Conservation (phyloP, 805 yeast genomes). For the Debaryomyces prosopidis region DNA sequence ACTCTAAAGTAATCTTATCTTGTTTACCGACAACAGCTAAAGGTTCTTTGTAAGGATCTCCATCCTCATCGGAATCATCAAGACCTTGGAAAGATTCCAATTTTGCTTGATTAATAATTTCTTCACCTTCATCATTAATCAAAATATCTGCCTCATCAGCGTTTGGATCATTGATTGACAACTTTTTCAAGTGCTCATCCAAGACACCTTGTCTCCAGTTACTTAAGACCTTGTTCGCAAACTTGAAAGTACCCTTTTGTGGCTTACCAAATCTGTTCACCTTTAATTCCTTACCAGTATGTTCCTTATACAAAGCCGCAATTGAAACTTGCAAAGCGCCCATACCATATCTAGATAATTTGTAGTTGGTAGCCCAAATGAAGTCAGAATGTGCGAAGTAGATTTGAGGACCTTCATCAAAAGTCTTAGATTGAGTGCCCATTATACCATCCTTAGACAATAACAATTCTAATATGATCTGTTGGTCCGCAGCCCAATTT, state of each 20-base stretch:
- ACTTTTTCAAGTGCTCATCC: constrained; percentile 67
- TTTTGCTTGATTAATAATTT: constrained; percentile 42
- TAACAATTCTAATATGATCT: constrained; percentile 78
- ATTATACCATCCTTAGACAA: constrained; percentile 75
- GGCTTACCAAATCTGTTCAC: constrained; percentile 90
- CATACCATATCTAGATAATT: constrained; percentile 85
- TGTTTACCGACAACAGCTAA: constrained; percentile 41
- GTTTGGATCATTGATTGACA: constrained; percentile 43
- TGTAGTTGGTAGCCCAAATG: constrained; percentile 90
- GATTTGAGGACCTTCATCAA: constrained; percentile 76
- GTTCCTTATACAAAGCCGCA: constrained; percentile 81
- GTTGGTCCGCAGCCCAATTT: constrained; percentile 93
- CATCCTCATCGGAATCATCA: constrained; percentile 29
- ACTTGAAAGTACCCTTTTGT: constrained; percentile 81
- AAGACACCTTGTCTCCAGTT: constrained; percentile 78
- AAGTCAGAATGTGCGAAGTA: constrained; percentile 91
- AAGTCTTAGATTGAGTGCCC: constrained; percentile 76
- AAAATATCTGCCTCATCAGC: constrained; percentile 44
- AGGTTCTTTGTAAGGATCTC: constrained; percentile 28
- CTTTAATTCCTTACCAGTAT: constrained; percentile 77
- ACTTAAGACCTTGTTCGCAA: constrained; percentile 74
- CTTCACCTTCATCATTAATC: constrained; percentile 45
- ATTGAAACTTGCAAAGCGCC: constrained; percentile 90
- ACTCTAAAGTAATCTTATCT: constrained; percentile 48
- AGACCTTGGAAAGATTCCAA: constrained; percentile 35